Evolutionary conservation across 2,329 filamentous ascomycete genomes (phyloP), one percentile per base, ranked within the genome.

Genomic region (Colletotrichum gloeosporioides): DNA sequence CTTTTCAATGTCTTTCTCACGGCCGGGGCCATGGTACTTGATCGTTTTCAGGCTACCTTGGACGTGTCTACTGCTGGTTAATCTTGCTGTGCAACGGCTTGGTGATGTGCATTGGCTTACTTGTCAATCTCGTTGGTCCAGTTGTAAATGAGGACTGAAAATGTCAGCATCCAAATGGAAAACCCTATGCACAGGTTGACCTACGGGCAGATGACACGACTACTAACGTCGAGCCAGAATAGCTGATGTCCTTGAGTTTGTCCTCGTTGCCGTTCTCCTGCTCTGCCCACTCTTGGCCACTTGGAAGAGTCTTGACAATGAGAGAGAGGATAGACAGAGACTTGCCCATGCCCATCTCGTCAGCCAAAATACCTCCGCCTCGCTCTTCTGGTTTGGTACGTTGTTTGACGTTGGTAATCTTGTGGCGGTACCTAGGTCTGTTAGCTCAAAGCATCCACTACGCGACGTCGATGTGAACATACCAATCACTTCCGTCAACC

Each of bases 341-440:
- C 78, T 92, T 92, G 1, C 91, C 91, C 84, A 92, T 86, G 0
- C 91, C 91, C 90, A 92, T 92, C 74, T 92, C 90, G 78, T 92
- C 90, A 0, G 90, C 90, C 3, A 92, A 78, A n/a, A 92, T 88
- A 0, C 89, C 89, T 2, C 85, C 84, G 0, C 84, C 85, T 31
- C 68, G 82, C 71, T 86, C 84, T 4, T 84, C 80, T 0, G 82
- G 83, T 1, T 6, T 76, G 2, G 76, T 69, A 1, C 32, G 22
- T 2, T 74, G 49, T 83, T 87, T 82, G 1, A 78, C 80, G 16
- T 83, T 85, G 6, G 87, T 89, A 72, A 89, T 85, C 18, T 77
- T 78, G 74, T 88, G 86, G 0, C 82, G 81, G 67, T 84, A 88
- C 68, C 82, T 85, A 65, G 1, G 4, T 1, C 10, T 25, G 25